Conservation (phyloP, 345 rosid species). For the Arabis hirsuta region DNA sequence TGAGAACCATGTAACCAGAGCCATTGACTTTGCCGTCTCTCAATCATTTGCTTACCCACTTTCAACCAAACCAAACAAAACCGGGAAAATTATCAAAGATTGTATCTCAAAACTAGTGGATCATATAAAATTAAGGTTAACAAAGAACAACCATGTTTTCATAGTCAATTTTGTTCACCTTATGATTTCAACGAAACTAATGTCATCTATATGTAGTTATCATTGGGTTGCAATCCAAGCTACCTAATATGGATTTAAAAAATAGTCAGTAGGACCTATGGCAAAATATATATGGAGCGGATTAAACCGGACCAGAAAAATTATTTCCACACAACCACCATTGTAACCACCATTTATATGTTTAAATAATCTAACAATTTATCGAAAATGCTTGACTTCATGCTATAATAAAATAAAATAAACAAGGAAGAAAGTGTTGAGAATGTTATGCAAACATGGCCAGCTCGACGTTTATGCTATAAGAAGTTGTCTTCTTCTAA, state of each 20-base stretch:
- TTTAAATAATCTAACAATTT: conserved; percentile 6
- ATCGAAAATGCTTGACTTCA: conserved; percentile 40
- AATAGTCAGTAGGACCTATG: conserved; percentile 4
- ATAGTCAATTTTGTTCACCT: no score
- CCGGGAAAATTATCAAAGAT: not conserved
- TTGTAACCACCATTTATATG: conserved; percentile 37
- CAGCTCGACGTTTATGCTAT: conserved; percentile 41
- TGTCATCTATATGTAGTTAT: no score
- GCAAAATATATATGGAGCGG: not conserved
- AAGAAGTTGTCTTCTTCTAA: conserved; percentile 39
- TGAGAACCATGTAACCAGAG: conserved; percentile 28
- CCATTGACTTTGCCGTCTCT: conserved; percentile 38
- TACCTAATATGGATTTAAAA: conserved; percentile 12
- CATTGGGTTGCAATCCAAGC: not conserved
- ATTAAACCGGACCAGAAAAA: conserved; percentile 22
- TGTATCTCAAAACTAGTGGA: not conserved
- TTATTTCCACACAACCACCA: conserved; percentile 32
- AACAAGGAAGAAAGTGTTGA: conserved; percentile 38
- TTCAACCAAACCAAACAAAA: not conserved
- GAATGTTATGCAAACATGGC: conserved; percentile 49
- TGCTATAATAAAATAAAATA: conserved; percentile 27
- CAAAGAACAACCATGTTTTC: conserved; percentile 14
- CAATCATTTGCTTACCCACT: conserved; percentile 24
- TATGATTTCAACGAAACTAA: no score
- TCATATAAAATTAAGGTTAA: conserved; percentile 4